Conservation (phyloP, 2,329 filamentous ascomycete species). For the Aspergillus chevalieri region DNA sequence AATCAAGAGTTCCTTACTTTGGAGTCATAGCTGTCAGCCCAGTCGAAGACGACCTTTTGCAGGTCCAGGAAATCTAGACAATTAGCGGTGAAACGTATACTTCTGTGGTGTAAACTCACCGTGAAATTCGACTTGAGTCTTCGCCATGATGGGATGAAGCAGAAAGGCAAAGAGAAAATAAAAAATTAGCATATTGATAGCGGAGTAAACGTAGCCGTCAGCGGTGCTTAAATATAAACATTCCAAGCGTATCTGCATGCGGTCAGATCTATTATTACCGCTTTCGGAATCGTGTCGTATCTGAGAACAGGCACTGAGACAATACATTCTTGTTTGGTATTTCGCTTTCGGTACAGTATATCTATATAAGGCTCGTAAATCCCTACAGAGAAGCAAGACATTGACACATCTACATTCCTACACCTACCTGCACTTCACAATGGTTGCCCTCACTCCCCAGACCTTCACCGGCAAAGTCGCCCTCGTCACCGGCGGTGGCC, state of each 20-base stretch:
- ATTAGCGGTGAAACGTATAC: not conserved
- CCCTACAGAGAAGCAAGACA: not conserved
- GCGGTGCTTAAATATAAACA: not conserved
- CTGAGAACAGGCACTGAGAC: not conserved
- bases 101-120: not conserved
- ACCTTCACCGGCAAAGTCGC: constrained; percentile 32
- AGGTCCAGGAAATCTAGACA: constrained; percentile 29
- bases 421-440: not conserved
- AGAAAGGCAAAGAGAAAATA: not conserved
- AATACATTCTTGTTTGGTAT: too few species aligned
- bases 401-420: not conserved
- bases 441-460: not conserved
- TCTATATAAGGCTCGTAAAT: too few species aligned
- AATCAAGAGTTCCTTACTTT: constrained; percentile 27
- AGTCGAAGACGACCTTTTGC: constrained; percentile 35
- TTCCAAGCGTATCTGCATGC: not conserved
- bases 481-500: constrained; percentile 31
- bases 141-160: not conserved
- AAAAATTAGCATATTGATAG: not conserved
- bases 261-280: not conserved
- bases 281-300: not conserved
- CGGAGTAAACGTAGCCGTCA: not conserved
- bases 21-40: constrained; percentile 41
- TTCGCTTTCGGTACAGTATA: too few species aligned
- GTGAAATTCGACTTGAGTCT: not conserved